Conservation (phyloP, 257 asterid species). For the Osmanthus fragrans region DNA sequence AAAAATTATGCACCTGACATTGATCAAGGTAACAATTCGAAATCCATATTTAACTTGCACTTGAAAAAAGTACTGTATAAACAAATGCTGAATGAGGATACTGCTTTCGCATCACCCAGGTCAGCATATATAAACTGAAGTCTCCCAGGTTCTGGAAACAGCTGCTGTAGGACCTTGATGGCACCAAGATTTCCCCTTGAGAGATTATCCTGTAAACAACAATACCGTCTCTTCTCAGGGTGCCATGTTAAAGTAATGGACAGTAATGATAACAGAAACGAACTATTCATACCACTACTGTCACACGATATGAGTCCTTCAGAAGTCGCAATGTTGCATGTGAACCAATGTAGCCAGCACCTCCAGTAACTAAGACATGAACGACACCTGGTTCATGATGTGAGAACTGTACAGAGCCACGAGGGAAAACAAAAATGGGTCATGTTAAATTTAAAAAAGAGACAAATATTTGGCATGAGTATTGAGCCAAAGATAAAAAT, state of each 20-base stretch:
- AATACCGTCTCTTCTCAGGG: background rate
- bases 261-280: background rate
- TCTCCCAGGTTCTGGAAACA: slow-evolving; percentile 77
- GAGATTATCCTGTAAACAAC: slow-evolving; percentile 60
- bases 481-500: no score
- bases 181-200: slow-evolving; percentile 91
- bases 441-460: slow-evolving; percentile 5
- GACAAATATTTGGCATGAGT: no score
- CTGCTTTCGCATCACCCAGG: slow-evolving; percentile 73
- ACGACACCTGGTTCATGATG: slow-evolving; percentile 45
- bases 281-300: slow-evolving; percentile 58
- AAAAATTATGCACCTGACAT: slow-evolving; percentile 52
- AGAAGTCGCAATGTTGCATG: slow-evolving; percentile 53
- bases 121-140: slow-evolving; percentile 85
- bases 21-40: background rate
- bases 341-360: slow-evolving; percentile 60
- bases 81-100: slow-evolving; percentile 41
- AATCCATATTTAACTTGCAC: background rate
- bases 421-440: background rate
- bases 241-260: background rate
- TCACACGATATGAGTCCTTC: slow-evolving; percentile 78
- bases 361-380: slow-evolving; percentile 56
- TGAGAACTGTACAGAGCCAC: slow-evolving; percentile 36
- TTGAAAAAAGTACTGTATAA: background rate
- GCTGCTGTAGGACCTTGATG: slow-evolving; percentile 61